phyloP scores from a whole-genome alignment of 2,329 filamentous ascomycete species.

The Ploettnerulaceae sp. region DNA sequence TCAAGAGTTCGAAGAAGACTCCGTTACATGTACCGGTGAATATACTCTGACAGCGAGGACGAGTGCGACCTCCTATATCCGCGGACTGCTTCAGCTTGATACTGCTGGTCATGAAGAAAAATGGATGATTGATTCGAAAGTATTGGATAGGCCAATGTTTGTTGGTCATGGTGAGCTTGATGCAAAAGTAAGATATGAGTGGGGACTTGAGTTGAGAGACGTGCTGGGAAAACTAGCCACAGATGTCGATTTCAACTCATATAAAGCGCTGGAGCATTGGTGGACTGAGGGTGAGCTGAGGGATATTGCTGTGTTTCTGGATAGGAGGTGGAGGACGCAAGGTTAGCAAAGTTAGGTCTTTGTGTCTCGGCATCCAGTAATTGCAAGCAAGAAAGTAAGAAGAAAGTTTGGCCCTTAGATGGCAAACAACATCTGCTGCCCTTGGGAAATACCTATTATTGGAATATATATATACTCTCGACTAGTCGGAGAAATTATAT shows the following conservation, averaged over 20 bases:
- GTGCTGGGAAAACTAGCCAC: conserved; percentile 1
- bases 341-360: too few relatives aligned
- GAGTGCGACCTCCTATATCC: background rate
- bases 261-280: conserved; percentile 20
- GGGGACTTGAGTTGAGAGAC: conserved; percentile 21
- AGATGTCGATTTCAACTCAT: conserved; percentile 9
- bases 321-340: background rate
- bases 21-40: background rate
- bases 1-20: background rate
- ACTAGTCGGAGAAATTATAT: too few relatives aligned
- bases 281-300: conserved; percentile 15
- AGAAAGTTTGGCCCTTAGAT: too few relatives aligned
- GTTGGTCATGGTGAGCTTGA: conserved; percentile 23
- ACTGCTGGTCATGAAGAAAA: background rate
- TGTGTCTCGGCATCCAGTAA: too few relatives aligned
- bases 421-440: too few relatives aligned
- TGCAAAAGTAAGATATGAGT: conserved; percentile 23
- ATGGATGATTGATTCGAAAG: background rate
- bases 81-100: background rate
- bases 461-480: too few relatives aligned
- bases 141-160: background rate
- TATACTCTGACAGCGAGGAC: background rate
- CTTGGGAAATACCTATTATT: too few relatives aligned
- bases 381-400: too few relatives aligned
- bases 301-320: conserved; percentile 16